These are phyloP conservation scores for Penicillium freii DNA, from an alignment of 2,329 filamentous ascomycete species.

Conservation along the genomic window DNA sequence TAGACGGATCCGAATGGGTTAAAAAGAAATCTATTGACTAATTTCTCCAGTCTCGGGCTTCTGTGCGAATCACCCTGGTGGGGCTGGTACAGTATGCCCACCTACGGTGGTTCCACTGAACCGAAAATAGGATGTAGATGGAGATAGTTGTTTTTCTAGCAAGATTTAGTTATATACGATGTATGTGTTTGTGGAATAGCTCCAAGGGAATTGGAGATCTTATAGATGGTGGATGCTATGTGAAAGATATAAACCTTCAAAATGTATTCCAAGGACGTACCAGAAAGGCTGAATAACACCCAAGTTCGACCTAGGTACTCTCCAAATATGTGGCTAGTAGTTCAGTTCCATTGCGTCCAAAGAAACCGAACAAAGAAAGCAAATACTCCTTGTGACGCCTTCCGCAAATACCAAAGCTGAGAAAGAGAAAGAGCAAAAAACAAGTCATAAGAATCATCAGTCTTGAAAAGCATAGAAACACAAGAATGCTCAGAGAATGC, in stretches of 20 bases:
- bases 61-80: conserved; percentile 18
- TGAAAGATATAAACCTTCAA: conserved; percentile 1
- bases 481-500: conserved; percentile 4
- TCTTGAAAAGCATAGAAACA: conserved; percentile 4
- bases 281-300: background rate
- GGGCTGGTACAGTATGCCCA: conserved; percentile 11
- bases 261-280: background rate
- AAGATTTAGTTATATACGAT: background rate
- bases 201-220: background rate
- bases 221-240: background rate
- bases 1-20: conserved; percentile 6
- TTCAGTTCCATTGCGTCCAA: background rate
- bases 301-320: background rate
- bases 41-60: conserved; percentile 18
- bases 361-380: background rate
- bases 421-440: conserved; percentile 1
- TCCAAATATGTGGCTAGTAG: background rate
- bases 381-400: conserved; percentile 17
- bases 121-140: background rate
- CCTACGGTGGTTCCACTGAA: conserved; percentile 4
- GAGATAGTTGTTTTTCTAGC: background rate
- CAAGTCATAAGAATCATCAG: conserved; percentile 10
- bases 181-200: background rate
- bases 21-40: conserved; percentile 9
- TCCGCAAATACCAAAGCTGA: conserved; percentile 17